phyloP scores from a whole-genome alignment of 2,329 filamentous ascomycete species.

The Colletotrichum endophyticum region DNA sequence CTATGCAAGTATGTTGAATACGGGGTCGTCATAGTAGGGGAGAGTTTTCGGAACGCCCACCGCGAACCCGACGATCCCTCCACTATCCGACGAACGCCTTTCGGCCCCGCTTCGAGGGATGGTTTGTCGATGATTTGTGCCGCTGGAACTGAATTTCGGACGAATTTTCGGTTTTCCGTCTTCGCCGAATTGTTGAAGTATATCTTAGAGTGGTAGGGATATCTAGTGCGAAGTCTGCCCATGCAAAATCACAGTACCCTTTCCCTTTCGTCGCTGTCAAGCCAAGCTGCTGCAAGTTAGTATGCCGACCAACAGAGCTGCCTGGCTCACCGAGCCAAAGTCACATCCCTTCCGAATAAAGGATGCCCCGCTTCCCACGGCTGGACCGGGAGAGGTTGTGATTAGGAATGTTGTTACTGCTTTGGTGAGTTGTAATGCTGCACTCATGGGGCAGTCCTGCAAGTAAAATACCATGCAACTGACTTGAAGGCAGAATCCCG shows the following conservation, averaged over 20 bases:
- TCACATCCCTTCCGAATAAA: not conserved
- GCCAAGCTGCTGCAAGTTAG: not conserved
- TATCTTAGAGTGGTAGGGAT: rapidly evolving
- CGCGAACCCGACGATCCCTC: not conserved
- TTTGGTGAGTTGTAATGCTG: not conserved
- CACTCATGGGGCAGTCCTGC: not conserved
- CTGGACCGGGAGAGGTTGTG: slow-evolving; percentile 22
- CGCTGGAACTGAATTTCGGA: not conserved
- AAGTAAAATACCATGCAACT: too few relatives aligned
- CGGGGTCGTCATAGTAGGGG: not conserved
- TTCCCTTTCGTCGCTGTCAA: not conserved
- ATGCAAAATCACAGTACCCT: rapidly evolving
- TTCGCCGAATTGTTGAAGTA: not conserved
- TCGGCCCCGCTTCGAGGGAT: not conserved
- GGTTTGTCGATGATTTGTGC: not conserved
- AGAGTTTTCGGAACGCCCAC: not conserved
- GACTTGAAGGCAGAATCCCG: not conserved
- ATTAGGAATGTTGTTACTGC: slow-evolving; percentile 21
- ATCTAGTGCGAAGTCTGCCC: not conserved
- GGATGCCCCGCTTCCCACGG: not conserved
- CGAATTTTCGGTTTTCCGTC: not conserved
- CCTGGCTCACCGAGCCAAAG: not conserved
- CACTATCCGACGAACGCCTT: not conserved
- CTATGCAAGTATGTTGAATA: not conserved
- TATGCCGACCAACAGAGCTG: not conserved